These are phyloP conservation scores for Lactarius indigo DNA, from an alignment of 768 basidiomycete species.

Conservation along the genomic window DNA sequence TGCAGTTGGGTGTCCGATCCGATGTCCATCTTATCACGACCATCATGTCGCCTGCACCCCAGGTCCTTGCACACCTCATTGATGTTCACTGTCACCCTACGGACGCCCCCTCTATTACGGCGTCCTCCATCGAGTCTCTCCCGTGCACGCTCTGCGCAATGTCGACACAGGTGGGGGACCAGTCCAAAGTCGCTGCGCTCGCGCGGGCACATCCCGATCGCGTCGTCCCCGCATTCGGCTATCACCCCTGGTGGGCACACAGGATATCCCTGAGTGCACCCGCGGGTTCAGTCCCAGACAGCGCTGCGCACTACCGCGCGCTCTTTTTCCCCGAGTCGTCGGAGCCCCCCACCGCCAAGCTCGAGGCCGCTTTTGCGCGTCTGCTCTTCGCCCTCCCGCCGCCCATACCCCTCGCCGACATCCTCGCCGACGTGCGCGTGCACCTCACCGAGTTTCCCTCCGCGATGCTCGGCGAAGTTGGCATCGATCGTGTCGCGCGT, in stretches of 20 bases:
- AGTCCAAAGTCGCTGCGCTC: conserved; percentile 63
- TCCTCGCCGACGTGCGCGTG: conserved; percentile 55
- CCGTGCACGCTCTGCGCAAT: conserved; percentile 79
- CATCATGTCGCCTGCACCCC: conserved; percentile 29
- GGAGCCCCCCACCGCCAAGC: conserved; percentile 23
- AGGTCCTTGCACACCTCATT: conserved; percentile 63
- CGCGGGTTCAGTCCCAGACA: conserved; percentile 40
- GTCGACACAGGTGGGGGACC: conserved; percentile 66
- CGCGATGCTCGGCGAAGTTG: conserved; percentile 92
- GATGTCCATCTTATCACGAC: neutral
- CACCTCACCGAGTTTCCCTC: conserved; percentile 59
- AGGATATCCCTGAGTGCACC: conserved; percentile 51
- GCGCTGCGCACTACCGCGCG: conserved; percentile 58
- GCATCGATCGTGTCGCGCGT: conserved; percentile 78
- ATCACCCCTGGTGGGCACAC: conserved; percentile 94
- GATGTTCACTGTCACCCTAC: conserved; percentile 95
- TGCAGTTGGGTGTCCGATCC: neutral
- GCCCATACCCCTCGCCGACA: conserved; percentile 56
- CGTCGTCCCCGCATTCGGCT: conserved; percentile 87
- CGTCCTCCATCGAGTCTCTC: conserved; percentile 49
- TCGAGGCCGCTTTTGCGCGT: conserved; percentile 45
- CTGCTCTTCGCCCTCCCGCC: conserved; percentile 69
- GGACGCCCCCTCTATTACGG: conserved; percentile 50
- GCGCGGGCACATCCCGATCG: conserved; percentile 58
- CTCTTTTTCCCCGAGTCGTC: conserved; percentile 54